These are phyloP conservation scores for Starmerella floricola DNA, from an alignment of 805 yeast species.

Conservation along the genomic window DNA sequence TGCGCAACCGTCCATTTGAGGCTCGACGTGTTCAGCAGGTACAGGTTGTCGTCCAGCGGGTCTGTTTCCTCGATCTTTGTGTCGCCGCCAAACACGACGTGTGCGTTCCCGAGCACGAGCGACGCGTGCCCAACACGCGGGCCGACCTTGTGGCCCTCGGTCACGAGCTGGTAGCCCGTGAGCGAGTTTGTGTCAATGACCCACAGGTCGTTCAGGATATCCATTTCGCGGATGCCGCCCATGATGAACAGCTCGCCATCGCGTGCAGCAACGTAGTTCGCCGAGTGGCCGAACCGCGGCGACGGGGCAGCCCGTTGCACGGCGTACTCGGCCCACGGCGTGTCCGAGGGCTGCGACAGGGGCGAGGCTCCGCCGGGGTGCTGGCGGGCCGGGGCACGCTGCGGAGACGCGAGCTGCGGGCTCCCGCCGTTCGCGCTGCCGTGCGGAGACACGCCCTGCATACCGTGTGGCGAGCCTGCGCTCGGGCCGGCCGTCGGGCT, in stretches of 20 bases:
- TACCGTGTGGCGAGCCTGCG: not conserved
- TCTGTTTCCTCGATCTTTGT: slow-evolving; percentile 58
- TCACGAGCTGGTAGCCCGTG: slow-evolving; percentile 48
- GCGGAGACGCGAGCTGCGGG: not conserved
- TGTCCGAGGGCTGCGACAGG: slow-evolving; percentile 18
- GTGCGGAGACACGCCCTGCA: not conserved
- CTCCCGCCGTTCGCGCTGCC: not conserved
- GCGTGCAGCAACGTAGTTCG: slow-evolving; percentile 63
- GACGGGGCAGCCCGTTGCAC: slow-evolving; percentile 54
- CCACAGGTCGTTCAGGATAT: slow-evolving; percentile 96
- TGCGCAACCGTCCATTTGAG: slow-evolving; percentile 69
- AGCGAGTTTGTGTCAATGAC: slow-evolving; percentile 45
- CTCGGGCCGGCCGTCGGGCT: no score
- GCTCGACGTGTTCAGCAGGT: slow-evolving; percentile 70
- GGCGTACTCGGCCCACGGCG: slow-evolving; percentile 29
- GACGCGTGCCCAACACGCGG: slow-evolving; percentile 96
- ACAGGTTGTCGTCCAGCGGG: slow-evolving; percentile 77
- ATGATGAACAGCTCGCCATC: slow-evolving; percentile 73
- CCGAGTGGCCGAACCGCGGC: slow-evolving; percentile 88
- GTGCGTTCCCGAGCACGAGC: slow-evolving; percentile 86
- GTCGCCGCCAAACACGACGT: slow-evolving; percentile 92
- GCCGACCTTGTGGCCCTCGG: slow-evolving; percentile 58
- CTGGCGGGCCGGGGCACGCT: slow-evolving; percentile 13
- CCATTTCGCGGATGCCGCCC: slow-evolving; percentile 90
- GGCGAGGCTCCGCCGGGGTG: slow-evolving; percentile 10